phyloP scores from a whole-genome alignment of 2,329 filamentous ascomycete species.

The Fusarium nelsonii region DNA sequence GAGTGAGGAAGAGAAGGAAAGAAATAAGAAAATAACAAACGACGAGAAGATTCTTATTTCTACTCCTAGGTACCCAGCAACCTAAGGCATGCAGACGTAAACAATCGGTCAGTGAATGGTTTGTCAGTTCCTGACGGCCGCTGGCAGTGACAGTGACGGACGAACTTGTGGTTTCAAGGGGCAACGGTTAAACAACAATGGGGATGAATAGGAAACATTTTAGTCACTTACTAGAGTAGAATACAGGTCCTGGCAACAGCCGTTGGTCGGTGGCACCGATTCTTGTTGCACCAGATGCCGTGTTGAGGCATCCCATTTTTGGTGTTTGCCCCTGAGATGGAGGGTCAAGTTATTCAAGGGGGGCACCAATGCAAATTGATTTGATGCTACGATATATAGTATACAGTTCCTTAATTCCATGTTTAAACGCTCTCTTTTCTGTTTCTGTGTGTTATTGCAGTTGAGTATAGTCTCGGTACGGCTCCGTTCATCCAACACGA shows the following conservation, averaged over 20 bases:
- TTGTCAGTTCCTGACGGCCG: slow-evolving; percentile 4
- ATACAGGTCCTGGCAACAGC: slow-evolving; percentile 21
- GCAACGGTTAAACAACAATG: slow-evolving; percentile 28
- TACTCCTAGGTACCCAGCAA: slow-evolving; percentile 1
- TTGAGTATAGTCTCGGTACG: background rate
- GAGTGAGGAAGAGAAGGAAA: slow-evolving; percentile 18
- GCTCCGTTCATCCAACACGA: background rate
- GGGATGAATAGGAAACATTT: slow-evolving; percentile 11
- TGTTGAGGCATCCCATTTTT: slow-evolving; percentile 29
- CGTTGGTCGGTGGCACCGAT: slow-evolving; percentile 31
- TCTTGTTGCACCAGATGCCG: slow-evolving; percentile 29
- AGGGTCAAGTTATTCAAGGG: slow-evolving; percentile 5
- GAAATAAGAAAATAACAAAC: slow-evolving; percentile 7
- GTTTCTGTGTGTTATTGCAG: background rate
- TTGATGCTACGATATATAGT: background rate
- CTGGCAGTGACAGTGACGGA: slow-evolving; percentile 16
- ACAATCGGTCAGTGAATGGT: slow-evolving; percentile 23
- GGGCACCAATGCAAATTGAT: background rate
- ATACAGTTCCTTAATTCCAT: no score
- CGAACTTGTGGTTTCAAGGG: slow-evolving; percentile 34
- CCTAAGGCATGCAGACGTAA: slow-evolving; percentile 16
- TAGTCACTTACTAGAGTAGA: background rate
- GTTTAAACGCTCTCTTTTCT: background rate
- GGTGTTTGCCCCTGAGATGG: slow-evolving; percentile 34
- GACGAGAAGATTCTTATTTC: slow-evolving; percentile 25